Evolutionary conservation across 148 eudicot species (phyloP), one percentile per base, ranked within the genome.

Genomic region (Rhododendron kiyosumense): DNA sequence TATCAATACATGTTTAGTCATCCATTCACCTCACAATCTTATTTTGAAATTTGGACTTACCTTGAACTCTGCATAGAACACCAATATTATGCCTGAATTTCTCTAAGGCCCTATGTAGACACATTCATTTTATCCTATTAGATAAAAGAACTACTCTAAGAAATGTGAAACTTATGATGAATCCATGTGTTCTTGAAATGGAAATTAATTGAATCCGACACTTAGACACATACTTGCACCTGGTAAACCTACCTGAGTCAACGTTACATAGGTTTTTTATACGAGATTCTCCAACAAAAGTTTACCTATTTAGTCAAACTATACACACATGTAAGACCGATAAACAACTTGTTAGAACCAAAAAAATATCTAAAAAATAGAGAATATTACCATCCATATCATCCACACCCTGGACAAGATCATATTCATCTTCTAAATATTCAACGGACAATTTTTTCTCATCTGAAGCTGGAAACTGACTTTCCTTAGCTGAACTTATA

Each of bases 381-480:
- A 71, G 71, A 83, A 17, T 28, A 51, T 88, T 94, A 96, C 99
- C 96, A 86, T 96, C 99, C 65, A 94, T 89, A 90, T 96, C 99
- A 87, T 94, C 91, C 48, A 89, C 98, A 52, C 87, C 90, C 78
- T 89, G 90, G 46, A 91, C 52, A 65, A 88, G 89, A 89, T 96
- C 99, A 90, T 88, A 89, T 84, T 95, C 98, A 91, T 95, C 94
- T 95, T 96, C 99, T 52, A 96, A 92, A 86, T 83, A 96, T 85
- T 93, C 95, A 80, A 95, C 94, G 48, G 99, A 92, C 88, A 96
- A 34, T 81, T 91, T 88, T 85, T 85, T 87, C 83, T 81, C 93
- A 83, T 92, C 87, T 71, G 89, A 79, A 88, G 90, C 38, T 34
- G 81, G 32, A 43, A 84, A 88, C 36, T 83, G 48, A 43, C 76